phyloP scores from a whole-genome alignment of 2,329 filamentous ascomycete genomes.

The Paramyrothecium roridum region DNA sequence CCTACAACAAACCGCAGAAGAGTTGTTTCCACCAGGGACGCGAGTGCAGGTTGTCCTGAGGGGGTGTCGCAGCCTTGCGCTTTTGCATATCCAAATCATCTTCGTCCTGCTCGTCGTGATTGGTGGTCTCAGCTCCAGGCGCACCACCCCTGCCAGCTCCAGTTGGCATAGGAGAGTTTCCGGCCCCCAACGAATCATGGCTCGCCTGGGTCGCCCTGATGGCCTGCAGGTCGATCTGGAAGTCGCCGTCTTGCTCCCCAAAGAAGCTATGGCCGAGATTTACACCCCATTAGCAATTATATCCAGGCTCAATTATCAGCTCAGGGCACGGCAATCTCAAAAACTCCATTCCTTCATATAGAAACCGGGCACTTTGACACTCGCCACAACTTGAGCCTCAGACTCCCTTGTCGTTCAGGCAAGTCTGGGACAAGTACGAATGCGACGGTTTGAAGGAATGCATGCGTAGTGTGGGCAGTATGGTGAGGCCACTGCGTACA shows the following conservation, averaged over 20 bases:
- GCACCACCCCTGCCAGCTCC: background rate
- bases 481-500: too few species aligned
- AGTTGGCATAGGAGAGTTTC: background rate
- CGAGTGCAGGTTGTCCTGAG: background rate
- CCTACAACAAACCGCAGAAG: conserved; percentile 20
- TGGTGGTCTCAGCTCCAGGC: background rate
- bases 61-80: conserved; percentile 1
- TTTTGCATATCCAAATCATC: conserved; percentile 11
- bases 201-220: conserved; percentile 21
- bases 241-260: conserved; percentile 67
- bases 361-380: too few species aligned
- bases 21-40: conserved; percentile 17
- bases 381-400: too few species aligned
- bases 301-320: background rate
- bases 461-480: too few species aligned
- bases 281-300: background rate
- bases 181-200: conserved; percentile 1
- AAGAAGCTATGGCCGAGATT: conserved; percentile 59
- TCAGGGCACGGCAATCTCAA: background rate
- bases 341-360: too few species aligned
- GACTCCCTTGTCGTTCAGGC: too few species aligned
- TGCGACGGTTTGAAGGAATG: too few species aligned
- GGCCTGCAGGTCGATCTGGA: conserved; percentile 33
- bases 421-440: too few species aligned
- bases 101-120: conserved; percentile 16